phyloP scores from a whole-genome alignment of 2,329 filamentous ascomycete genomes.

The Aspergillus aculeatus region DNA sequence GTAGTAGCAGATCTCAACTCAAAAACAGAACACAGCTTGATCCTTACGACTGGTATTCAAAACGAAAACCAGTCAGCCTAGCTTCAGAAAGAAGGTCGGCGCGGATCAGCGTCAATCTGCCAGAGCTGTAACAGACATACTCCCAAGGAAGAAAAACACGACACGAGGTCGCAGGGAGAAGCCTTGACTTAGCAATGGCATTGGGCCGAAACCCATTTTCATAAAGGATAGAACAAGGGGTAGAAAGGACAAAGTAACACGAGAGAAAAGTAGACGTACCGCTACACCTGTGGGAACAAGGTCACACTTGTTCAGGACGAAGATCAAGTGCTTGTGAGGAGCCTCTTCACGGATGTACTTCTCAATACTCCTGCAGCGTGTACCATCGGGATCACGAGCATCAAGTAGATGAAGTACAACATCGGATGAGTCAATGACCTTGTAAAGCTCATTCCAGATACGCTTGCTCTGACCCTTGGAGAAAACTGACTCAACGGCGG shows the following conservation, averaged over 20 bases:
- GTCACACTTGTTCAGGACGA: conserved; percentile 88
- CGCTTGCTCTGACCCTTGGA: conserved; percentile 92
- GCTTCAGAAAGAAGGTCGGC: conserved; percentile 62
- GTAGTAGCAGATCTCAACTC: conserved; percentile 91
- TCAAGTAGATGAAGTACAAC: conserved; percentile 95
- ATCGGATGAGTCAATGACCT: conserved; percentile 93
- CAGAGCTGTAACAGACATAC: conserved; percentile 98
- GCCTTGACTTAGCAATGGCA: conserved; percentile 83
- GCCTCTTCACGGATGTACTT: conserved; percentile 93
- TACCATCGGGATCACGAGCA: conserved; percentile 84
- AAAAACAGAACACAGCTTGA: conserved; percentile 77
- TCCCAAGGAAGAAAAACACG: conserved; percentile 65
- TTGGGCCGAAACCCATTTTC: conserved; percentile 20
- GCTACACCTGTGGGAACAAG: conserved; percentile 88
- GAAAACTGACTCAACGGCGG: conserved; percentile 82
- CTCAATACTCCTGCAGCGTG: conserved; percentile 83
- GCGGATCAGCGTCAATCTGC: conserved; percentile 82
- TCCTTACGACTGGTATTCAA: conserved; percentile 80
- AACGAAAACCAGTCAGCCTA: conserved; percentile 77
- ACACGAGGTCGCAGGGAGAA: conserved; percentile 61
- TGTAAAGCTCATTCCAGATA: conserved; percentile 96
- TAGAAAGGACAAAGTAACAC: conserved; percentile 5
- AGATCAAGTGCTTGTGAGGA: conserved; percentile 92
- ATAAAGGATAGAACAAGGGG: conserved; percentile 1
- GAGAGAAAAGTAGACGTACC: conserved; percentile 64